Conservation (phyloP, 129 eudicot genomes). For the Cynara cardunculus region DNA sequence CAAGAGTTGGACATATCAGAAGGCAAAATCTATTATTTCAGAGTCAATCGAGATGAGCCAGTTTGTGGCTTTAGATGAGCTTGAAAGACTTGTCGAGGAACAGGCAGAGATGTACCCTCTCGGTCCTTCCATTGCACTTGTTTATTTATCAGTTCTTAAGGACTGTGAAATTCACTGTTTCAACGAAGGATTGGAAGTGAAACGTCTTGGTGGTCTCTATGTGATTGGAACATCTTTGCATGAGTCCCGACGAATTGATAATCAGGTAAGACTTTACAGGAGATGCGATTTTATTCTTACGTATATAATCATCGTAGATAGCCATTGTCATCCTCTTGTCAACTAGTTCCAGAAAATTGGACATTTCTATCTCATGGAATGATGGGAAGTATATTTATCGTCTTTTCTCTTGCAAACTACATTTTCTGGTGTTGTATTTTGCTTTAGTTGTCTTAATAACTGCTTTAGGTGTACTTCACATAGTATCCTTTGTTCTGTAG, state of each 20-base stretch:
- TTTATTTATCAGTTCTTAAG: conserved; percentile 67
- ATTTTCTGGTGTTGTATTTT: not conserved
- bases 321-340: not conserved
- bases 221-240: conserved; percentile 97
- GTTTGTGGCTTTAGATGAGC: conserved; percentile 47
- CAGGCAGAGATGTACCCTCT: conserved; percentile 86
- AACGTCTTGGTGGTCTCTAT: conserved; percentile 94
- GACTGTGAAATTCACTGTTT: conserved; percentile 89
- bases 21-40: conserved; percentile 67
- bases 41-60: conserved; percentile 85
- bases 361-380: not conserved
- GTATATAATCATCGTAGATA: not conserved
- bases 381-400: not conserved
- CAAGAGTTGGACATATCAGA: conserved; percentile 61
- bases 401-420: not conserved
- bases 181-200: conserved; percentile 87
- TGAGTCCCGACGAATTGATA: conserved; percentile 97
- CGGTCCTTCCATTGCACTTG: conserved; percentile 87
- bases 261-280: conserved; percentile 54
- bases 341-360: not conserved
- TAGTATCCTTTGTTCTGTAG: not conserved
- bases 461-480: not conserved
- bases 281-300: conserved; percentile 11
- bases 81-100: conserved; percentile 72
- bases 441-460: not conserved